Conservation (phyloP, 108 stramenopile genomes). For the Epipyxis sp. region DNA sequence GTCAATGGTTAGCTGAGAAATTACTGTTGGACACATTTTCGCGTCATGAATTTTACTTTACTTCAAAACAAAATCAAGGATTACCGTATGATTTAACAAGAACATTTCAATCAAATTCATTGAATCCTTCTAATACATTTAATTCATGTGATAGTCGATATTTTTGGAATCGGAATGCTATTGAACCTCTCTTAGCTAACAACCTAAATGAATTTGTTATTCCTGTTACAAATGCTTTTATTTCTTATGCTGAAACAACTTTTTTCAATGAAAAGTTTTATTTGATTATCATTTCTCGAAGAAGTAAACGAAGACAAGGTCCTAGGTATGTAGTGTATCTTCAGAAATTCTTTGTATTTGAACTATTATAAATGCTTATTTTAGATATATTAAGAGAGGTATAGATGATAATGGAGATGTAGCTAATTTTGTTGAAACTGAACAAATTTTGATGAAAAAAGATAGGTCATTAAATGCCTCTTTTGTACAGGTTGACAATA, state of each 20-base stretch:
- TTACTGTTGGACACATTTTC: no score
- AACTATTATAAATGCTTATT: neutral
- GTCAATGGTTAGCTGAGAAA: no score
- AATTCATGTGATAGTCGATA: no score
- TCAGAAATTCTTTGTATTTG: neutral
- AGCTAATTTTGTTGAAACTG: constrained; percentile 12
- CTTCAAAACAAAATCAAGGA: no score
- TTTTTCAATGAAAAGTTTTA: neutral
- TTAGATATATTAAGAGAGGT: constrained; percentile 16
- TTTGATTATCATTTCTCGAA: neutral
- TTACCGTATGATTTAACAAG: no score
- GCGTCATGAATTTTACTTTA: no score
- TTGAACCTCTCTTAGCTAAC: no score
- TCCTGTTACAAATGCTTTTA: neutral
- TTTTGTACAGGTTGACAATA: no score
- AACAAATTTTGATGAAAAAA: neutral
- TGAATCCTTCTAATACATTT: no score
- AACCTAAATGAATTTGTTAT: no score
- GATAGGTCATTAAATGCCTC: neutral
- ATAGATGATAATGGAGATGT: neutral
- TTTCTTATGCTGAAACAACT: neutral
- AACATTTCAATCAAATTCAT: no score
- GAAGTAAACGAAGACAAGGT: neutral
- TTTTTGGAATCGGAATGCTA: neutral
- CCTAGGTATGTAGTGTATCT: constrained; percentile 5